Evolutionary conservation across 1,139 yeast genomes (phyloP).

Genomic region (Candida neerlandica): DNA sequence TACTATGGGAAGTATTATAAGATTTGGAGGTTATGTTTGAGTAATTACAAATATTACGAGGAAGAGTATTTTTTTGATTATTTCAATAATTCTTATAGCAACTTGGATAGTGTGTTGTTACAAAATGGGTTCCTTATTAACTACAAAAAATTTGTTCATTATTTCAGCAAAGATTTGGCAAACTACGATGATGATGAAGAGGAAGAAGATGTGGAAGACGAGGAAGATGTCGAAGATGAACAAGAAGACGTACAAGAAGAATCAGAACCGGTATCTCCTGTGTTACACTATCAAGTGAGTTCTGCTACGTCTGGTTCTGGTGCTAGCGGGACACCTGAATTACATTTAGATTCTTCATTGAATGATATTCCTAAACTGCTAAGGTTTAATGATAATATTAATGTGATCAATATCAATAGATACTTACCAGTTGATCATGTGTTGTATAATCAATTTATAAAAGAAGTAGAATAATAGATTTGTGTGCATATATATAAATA

Average conservation of each 20-base stretch:
- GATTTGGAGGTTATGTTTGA: conserved; percentile 17
- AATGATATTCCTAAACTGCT: conserved; percentile 12
- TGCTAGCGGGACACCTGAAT: neutral
- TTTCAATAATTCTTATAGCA: conserved; percentile 11
- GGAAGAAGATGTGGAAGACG: conserved; percentile 11
- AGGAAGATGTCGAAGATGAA: neutral
- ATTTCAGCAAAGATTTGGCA: conserved; percentile 14
- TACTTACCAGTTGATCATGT: conserved; percentile 18
- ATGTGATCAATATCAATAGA: conserved; percentile 15
- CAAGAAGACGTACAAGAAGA: conserved; percentile 8
- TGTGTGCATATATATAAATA: too few species aligned
- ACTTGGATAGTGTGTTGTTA: conserved; percentile 8
- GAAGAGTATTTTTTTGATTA: conserved; percentile 18
- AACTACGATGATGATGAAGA: conserved; percentile 16
- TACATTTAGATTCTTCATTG: conserved; percentile 8
- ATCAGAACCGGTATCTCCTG: neutral
- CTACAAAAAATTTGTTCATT: conserved; percentile 13
- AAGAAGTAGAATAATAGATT: conserved; percentile 3
- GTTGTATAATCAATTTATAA: conserved; percentile 13
- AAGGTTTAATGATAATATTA: conserved; percentile 16
- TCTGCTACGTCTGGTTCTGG: too few species aligned
- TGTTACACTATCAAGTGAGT: neutral
- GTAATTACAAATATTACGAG: conserved; percentile 17
- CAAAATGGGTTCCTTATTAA: conserved; percentile 17
- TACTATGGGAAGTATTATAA: conserved; percentile 15